These are phyloP conservation scores for Hypholoma fasciculare DNA, from an alignment of 768 basidiomycete genomes.

Conservation along the genomic window DNA sequence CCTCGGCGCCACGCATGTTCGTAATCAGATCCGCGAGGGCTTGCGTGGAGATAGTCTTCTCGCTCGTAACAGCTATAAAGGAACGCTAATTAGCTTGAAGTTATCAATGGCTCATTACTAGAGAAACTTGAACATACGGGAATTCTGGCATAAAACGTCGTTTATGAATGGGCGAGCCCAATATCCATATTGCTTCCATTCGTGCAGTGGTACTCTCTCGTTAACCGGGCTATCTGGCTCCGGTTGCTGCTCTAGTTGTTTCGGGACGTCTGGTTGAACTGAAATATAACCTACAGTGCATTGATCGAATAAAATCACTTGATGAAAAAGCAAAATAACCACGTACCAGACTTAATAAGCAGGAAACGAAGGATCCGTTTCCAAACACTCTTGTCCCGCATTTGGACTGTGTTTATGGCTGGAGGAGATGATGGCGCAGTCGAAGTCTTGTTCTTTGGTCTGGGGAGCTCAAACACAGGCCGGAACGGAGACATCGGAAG, in stretches of 20 bases:
- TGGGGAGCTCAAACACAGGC: conserved; percentile 21
- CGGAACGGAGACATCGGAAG: conserved; percentile 21
- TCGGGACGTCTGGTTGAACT: background rate
- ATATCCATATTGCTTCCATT: conserved; percentile 58
- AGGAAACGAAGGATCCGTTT: conserved; percentile 15
- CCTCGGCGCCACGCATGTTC: conserved; percentile 30
- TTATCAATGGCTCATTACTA: background rate
- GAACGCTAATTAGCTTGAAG: background rate
- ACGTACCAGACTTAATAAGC: background rate
- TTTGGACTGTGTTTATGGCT: background rate
- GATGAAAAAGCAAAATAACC: background rate
- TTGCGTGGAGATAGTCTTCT: conserved; percentile 18
- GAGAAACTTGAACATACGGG: conserved; percentile 40
- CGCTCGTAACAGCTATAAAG: conserved; percentile 14
- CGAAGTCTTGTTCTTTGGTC: background rate
- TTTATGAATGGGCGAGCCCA: conserved; percentile 50
- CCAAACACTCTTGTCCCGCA: conserved; percentile 13
- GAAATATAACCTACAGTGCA: background rate
- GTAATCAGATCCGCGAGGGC: conserved; percentile 33
- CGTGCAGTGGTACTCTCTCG: conserved; percentile 26
- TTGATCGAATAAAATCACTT: background rate
- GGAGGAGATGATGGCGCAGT: conserved; percentile 7
- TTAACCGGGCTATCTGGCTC: conserved; percentile 2
- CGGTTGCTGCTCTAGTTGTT: background rate
- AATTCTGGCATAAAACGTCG: conserved; percentile 38